Base-by-base conservation (phyloP, 2,329 filamentous ascomycete species). In the Epichloe amarillans region DNA sequence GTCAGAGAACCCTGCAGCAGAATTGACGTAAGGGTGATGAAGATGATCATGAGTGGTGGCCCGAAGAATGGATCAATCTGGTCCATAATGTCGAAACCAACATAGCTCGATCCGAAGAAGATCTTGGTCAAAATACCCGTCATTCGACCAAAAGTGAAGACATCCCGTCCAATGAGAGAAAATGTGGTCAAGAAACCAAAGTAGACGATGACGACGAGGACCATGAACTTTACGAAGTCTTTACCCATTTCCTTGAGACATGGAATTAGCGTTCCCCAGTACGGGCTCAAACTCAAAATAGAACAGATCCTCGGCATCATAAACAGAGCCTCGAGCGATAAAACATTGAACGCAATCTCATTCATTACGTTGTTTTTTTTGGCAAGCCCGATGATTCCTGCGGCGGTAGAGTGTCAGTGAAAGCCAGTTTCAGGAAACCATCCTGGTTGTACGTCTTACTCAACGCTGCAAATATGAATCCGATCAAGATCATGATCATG, bases 191-290 rank as follows among this genome's bases (percentile, higher is more conserved):
- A 70, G 66, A 96, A 96, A 45, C 89, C 88, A 46, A 93, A 70
- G 63, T 95, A 95, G 49, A 95, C 70, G 50, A 95, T 84, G 46
- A 88, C 71, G 42, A 94, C 86, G 26, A 91, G 75, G 1, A 87
- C 84, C 67, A 81, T 77, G 62, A 93, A 95, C 61, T 90, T 90
- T 64, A 90, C 67, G 63, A 95, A 95, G 63, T 95, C 88, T 66
- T 90, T 91, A 39, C 86, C 86, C 90, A 96, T 96, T 64, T 91
- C 88, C 64, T 93, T 93, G 47, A 96, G 74, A 56, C 90, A 94
- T 0, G 89, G 90, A 53, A 96, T 90, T 46, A 93, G 67, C 1
- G 86, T 93, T 41, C 88, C 90, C 76, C 93, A 96, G 64, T 94
- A 95, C 1, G 88, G 87, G 59, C 88, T 88, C 56, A 96, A 67